Base-by-base conservation (phyloP, 2,329 filamentous ascomycete genomes). In the Colletotrichum truncatum region DNA sequence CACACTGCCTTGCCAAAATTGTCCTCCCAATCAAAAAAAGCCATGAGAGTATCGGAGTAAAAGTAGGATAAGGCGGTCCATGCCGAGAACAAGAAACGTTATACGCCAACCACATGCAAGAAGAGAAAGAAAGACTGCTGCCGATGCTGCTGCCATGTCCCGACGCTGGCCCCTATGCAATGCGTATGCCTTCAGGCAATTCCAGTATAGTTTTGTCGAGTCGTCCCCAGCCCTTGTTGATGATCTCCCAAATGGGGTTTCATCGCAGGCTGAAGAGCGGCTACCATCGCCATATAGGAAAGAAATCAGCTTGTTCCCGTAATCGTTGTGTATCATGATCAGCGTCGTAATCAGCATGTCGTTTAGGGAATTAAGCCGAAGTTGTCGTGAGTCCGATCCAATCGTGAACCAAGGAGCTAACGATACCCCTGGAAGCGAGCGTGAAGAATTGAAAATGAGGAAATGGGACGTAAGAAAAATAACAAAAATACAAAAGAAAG, bases 21-120 rank as follows among this genome's bases (percentile, higher is more conserved):
- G 30, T 46, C 51, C 59, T 66, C 52, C 64, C 59, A 66, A 30
- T 64, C 64, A 39, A 30, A 48, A n/a, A 48, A 51, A 66, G 63
- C 52, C 51, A 39, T 64, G 64, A 56, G 58, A 63, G 59, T 57
- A 11, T 46, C 39, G 49, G 21, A n/a, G 25, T 30, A 16, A 30
- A 36, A 34, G 28, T 41, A 26, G 36, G 51, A 21, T 39, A 16
- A 39, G 25, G 63, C 23, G 41, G 45, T 30, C 21, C 58, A 46
- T 58, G 46, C 30, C 30, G 64, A 34, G 32, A 53, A 26, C 25
- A 46, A 23, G 23, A 64, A 43, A 41, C 45, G 34, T 36, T 48
- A 64, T 21, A 43, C 45, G 45, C 63, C 52, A 64, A 45, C 28
- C 25, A n/a, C 45, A 26, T 57, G 52, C 52, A 28, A 57, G 34